Base-by-base conservation (phyloP, 306 rosid species). In the Trifolium repens region DNA sequence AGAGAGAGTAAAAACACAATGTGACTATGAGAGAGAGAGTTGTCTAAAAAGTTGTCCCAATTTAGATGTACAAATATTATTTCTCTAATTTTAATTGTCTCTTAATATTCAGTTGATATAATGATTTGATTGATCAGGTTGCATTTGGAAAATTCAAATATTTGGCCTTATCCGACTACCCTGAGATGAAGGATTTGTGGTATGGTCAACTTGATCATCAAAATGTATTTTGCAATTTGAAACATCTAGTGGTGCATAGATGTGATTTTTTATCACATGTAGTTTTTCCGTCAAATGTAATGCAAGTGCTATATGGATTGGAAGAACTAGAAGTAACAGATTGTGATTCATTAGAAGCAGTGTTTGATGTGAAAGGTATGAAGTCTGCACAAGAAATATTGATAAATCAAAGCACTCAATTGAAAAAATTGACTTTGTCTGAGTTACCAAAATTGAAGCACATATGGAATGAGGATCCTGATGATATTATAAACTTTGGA, bases 261-360 rank as follows among this genome's bases (percentile, higher is more conserved):
- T 66, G 71, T 42, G 54, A 66, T 42, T 70, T 70, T 17, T 70
- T 70, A 37, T 34, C 76, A 22, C 5, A 71, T 34, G 26, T 71
- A 37, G 64, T 70, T 70, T 35, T 70, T 35, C 11, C 75, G 10
- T 70, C 64, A 34, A 70, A 70, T 53, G 3, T 35, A 35, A 2
- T 70, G 5, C 75, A 34, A 70, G 19, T 70, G 16, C 22, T 70
- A 16, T 34, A 34, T 50, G 49, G 7, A 34, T 52, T 70, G 32
- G 63, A 70, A 52, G 62, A 52, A 1, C 17, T 70, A 6, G 74
- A 70, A 70, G 63, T 70, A 32, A 50, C 3, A 17, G 11, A 70
- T 34, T 70, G 74, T 70, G 74, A 70, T 70, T 70, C 74, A 9
- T 70, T 70, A 34, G 63, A 30, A 52, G 5, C 35, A 5, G 10